Evolutionary conservation across 805 yeast genomes (phyloP), one percentile per base, ranked within the genome.

Genomic region (Candida stauntonica): DNA sequence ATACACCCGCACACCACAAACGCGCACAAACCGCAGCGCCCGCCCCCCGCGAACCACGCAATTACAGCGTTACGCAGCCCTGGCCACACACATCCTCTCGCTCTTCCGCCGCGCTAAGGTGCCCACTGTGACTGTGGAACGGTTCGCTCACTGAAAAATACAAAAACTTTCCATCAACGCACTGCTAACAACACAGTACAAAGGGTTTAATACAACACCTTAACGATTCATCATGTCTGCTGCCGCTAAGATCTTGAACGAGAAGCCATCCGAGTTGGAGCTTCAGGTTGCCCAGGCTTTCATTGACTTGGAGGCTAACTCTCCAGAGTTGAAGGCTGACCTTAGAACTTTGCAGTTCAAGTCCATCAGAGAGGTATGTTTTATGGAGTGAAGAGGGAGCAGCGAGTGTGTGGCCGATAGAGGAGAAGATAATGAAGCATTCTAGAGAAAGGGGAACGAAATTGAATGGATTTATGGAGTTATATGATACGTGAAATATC

Each of bases 281-380:
- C 86, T 93, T 74, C 95, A 91, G 79, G 95, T 93, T 69, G 97
- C 96, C 66, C 97, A 91, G 79, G 96, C 98, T 66, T 86, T 93
- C 70, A 70, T 81, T 63, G 99, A 93, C 77, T 81, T 93, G 72
- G 98, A 93, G 81, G 66, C 75, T 66, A 77, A 84, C 71, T 86
- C 94, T 68, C 79, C 95, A 63, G 98, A 91, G 70, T 78, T 89
- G 72, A 91, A 89, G 83, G 89, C 96, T 66, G 97, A 88, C 64
- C 81, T 93, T 73, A 88, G 97, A 81, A 88, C 95, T 54, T 84
- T 93, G 72, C 98, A 93, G 78, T 87, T 93, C 88, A 88, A 89
- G 79, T 82, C 96, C 64, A 91, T 88, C 77, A 86, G 86, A 75
- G 99, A 93, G 68, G 77, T 71, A 69, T 7, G 30, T 16, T 15